Percentiles rank a stretch among this genome's conserved stretches.
Evolutionary conservation across 331 rosid species (phyloP).

Genomic region (Rhamnella rubrinervis): DNA sequence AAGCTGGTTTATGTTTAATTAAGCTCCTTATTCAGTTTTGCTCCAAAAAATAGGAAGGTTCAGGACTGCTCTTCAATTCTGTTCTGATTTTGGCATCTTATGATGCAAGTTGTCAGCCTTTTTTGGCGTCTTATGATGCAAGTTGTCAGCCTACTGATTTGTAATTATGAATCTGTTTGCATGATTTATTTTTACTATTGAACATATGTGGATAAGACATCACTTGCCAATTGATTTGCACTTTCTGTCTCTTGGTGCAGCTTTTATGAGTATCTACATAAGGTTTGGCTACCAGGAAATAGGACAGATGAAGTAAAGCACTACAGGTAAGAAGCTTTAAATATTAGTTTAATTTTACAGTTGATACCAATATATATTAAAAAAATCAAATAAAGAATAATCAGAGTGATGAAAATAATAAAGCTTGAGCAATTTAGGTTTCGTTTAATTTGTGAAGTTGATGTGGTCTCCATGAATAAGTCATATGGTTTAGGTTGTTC

Average conservation of each 20-base stretch:
- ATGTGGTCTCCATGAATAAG: too few relatives aligned
- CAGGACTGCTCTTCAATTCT: background rate
- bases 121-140: background rate
- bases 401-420: too few relatives aligned
- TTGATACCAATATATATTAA: background rate
- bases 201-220: background rate
- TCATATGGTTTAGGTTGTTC: too few relatives aligned
- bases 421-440: too few relatives aligned
- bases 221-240: background rate
- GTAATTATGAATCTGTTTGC: too few relatives aligned
- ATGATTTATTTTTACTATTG: background rate
- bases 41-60: background rate
- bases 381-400: too few relatives aligned
- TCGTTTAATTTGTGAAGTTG: too few relatives aligned
- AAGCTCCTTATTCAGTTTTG: background rate
- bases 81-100: background rate
- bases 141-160: background rate
- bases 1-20: background rate
- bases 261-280: constrained; percentile 26
- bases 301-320: constrained; percentile 11
- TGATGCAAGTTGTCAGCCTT: too few relatives aligned
- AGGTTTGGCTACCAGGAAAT: constrained; percentile 28
- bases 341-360: background rate
- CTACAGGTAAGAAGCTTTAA: constrained; percentile 20
- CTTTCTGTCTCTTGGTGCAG: constrained; percentile 10